Evolutionary conservation across 129 eudicot genomes (phyloP), one percentile per base, ranked within the genome.

Genomic region (Cynara cardunculus): DNA sequence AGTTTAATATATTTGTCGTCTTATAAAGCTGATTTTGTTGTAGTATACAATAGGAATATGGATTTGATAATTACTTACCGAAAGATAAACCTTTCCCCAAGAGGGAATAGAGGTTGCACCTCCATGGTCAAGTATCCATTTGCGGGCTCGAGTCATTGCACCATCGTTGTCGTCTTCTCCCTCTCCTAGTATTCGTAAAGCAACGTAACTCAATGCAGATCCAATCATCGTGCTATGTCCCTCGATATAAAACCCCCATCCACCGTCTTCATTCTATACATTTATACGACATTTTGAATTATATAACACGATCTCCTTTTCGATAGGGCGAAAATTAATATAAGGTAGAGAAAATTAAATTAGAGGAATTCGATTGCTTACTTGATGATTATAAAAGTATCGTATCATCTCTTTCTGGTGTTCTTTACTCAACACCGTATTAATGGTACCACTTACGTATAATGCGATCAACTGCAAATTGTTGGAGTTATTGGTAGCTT

Each of bases 71-170:
- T 56, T 64, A 8, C 26, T 83, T 80, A 84, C 84, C 87, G 87
- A 73, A 39, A 84, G 87, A 80, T 84, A 84, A 27, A 81, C 84
- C 74, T 84, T 84, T 56, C 88, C 88, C 88, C 85, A 85, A 22
- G 88, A 85, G 76, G 88, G 88, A 70, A 85, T 85, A 19, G 84
- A 70, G 31, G 71, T 7, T 22, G 85, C 87, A 41, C 87, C 87
- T 11, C 87, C 85, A 11, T 85, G 87, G 24, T 70, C 78, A 59
- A 80, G 75, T 76, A 85, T 85, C 84, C 87, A 85, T 31, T 76
- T 80, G 1, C 87, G 78, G 4, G 61, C 84, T 80, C 81, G 76
- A 4, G 73, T 12, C 1, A 85, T 81, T 16, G 85, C 84, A 19
- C 85, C 84, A 56, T 84, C 53, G 7, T 77, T 77, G 1, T 14